Evolutionary conservation across 2,329 filamentous ascomycete genomes (phyloP).

Genomic region (Mycogone perniciosa): DNA sequence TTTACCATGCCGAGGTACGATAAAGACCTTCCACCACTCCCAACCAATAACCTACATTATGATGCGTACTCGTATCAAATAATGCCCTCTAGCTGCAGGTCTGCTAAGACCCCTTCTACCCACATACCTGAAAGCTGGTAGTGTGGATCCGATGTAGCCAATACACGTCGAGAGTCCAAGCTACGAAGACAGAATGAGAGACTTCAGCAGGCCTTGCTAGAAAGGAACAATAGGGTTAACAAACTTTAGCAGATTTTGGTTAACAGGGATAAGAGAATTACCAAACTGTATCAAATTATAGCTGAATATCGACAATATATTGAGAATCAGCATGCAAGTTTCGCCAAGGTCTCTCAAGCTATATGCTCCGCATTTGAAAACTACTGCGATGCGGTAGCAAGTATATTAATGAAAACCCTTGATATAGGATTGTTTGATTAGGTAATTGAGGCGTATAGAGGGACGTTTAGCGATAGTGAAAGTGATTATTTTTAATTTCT

Average conservation of each 20-base stretch:
- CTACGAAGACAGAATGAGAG: conserved; percentile 2
- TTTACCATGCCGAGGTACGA: too few species aligned
- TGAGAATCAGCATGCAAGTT: conserved; percentile 3
- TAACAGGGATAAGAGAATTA: not conserved
- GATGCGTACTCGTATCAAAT: too few species aligned
- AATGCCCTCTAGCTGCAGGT: too few species aligned
- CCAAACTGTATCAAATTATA: not conserved
- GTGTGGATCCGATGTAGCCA: not conserved
- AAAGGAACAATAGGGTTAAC: too few species aligned
- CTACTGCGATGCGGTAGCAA: conserved; percentile 1
- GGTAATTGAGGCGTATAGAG: not conserved
- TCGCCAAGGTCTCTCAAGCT: not conserved
- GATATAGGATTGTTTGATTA: not conserved
- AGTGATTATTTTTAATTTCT: conserved; percentile 1
- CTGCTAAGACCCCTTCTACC: too few species aligned
- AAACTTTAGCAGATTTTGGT: not conserved
- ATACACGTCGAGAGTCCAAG: not conserved
- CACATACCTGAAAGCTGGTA: not conserved
- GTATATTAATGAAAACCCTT: not conserved
- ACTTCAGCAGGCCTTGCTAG: conserved; percentile 3
- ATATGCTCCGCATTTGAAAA: conserved; percentile 10
- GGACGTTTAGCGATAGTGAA: conserved; percentile 7
- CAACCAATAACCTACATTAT: too few species aligned
- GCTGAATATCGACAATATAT: conserved; percentile 3
- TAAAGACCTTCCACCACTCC: too few species aligned